phyloP scores from a whole-genome alignment of 805 yeast genomes.

The Cyberlindnera petersonii region DNA sequence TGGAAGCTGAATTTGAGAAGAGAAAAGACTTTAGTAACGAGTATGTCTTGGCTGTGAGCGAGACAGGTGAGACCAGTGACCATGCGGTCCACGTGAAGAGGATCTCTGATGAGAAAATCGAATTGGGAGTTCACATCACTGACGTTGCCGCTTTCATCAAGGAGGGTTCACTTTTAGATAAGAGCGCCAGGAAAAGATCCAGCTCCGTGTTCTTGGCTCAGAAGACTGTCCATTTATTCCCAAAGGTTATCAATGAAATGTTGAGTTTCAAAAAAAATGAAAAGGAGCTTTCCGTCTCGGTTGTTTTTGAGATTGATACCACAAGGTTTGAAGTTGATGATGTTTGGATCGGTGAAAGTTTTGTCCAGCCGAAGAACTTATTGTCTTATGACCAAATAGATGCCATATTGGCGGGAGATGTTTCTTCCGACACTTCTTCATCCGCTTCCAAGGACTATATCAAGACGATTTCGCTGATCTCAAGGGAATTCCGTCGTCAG shows the following conservation, averaged over 20 bases:
- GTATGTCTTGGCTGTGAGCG: constrained; percentile 60
- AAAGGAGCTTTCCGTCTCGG: constrained; percentile 65
- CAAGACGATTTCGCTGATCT: constrained; percentile 58
- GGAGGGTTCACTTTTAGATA: constrained; percentile 74
- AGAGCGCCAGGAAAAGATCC: constrained; percentile 86
- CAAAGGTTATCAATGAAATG: constrained; percentile 55
- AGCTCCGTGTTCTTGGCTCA: constrained; percentile 87
- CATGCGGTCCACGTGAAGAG: constrained; percentile 80
- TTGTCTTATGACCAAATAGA: constrained; percentile 56
- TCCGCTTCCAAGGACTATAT: constrained; percentile 64
- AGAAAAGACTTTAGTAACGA: constrained; percentile 57
- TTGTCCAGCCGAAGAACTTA: constrained; percentile 57
- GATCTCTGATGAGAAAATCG: constrained; percentile 55
- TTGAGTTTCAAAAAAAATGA: constrained; percentile 60
- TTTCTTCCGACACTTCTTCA: constrained; percentile 22
- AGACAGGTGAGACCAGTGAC: constrained; percentile 57
- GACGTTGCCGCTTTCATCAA: constrained; percentile 73
- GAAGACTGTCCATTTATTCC: constrained; percentile 60
- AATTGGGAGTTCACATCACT: constrained; percentile 79
- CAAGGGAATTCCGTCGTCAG: constrained; percentile 66
- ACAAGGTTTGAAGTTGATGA: constrained; percentile 66
- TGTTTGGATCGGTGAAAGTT: constrained; percentile 71
- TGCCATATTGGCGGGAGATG: constrained; percentile 37
- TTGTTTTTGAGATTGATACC: constrained; percentile 76
- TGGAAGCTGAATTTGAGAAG: constrained; percentile 26